Conservation (phyloP, 2,329 filamentous ascomycete genomes). For the Pyrenochaeta sp. region DNA sequence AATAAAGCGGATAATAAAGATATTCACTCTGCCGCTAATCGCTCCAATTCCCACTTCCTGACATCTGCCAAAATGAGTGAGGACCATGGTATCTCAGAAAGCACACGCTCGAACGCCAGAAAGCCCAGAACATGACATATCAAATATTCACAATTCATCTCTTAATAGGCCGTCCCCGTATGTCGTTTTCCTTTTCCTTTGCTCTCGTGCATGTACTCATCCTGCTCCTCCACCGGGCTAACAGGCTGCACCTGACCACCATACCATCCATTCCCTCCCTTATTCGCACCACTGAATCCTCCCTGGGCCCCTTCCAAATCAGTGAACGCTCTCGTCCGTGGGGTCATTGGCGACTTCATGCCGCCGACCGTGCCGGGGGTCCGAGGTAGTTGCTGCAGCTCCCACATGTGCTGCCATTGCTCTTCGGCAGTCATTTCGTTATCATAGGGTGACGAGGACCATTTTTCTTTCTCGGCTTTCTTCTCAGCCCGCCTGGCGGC, state of each 20-base stretch:
- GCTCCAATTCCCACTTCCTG: not conserved
- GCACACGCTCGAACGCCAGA: conserved; percentile 28
- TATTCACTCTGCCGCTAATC: not conserved
- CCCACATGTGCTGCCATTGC: conserved; percentile 54
- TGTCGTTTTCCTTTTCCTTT: conserved; percentile 28
- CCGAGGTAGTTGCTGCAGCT: conserved; percentile 49
- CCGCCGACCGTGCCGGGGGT: conserved; percentile 43
- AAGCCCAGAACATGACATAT: not conserved
- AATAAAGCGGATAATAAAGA: not conserved
- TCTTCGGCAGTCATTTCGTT: conserved; percentile 48
- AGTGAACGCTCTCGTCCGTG: conserved; percentile 45
- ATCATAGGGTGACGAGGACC: conserved; percentile 34
- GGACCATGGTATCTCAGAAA: conserved; percentile 27
- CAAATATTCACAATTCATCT: not conserved
- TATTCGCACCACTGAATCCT: conserved; percentile 13
- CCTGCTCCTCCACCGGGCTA: conserved; percentile 28
- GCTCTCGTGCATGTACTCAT: conserved; percentile 28
- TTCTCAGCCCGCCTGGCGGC: conserved; percentile 40
- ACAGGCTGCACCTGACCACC: conserved; percentile 21
- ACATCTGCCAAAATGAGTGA: conserved; percentile 20
- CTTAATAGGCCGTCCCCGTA: conserved; percentile 22
- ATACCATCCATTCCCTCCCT: conserved; percentile 19
- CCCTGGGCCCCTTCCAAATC: conserved; percentile 31
- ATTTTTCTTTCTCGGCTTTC: conserved; percentile 49
- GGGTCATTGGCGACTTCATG: conserved; percentile 44